These are phyloP conservation scores for Linaria vulgaris DNA, from an alignment of 257 asterid species.

Conservation along the genomic window DNA sequence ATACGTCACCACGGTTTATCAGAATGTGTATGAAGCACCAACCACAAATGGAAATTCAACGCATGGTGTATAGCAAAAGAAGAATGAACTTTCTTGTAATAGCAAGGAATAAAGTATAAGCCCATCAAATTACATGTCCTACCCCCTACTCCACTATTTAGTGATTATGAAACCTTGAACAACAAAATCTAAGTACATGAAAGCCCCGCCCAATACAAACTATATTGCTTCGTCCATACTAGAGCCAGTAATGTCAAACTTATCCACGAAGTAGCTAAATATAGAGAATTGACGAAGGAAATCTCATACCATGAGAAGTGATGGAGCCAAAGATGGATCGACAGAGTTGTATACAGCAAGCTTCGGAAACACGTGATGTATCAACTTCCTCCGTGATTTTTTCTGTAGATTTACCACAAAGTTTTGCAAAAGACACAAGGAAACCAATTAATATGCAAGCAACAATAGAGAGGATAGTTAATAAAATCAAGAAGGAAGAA, in stretches of 20 bases:
- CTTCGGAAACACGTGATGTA: constrained; percentile 94
- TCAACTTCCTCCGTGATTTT: constrained; percentile 93
- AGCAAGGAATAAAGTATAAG: no score
- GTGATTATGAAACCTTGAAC: no score
- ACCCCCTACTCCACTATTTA: no score
- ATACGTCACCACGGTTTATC: no score
- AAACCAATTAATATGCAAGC: constrained; percentile 1
- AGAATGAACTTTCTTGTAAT: no score
- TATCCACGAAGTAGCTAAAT: no score
- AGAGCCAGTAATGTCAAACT: no score
- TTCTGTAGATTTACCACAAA: constrained; percentile 50
- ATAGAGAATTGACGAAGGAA: constrained; percentile 13
- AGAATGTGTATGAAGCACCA: no score
- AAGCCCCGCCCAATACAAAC: constrained; percentile 12
- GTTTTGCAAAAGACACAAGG: constrained; percentile 19
- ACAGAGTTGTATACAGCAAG: constrained; percentile 99
- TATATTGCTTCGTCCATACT: no score
- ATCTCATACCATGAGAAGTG: constrained; percentile 84
- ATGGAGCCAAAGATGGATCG: constrained; percentile 98
- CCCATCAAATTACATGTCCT: no score
- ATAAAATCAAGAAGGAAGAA: constrained; percentile 17
- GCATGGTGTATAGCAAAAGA: no score
- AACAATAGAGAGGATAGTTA: constrained; percentile 13
- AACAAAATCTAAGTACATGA: constrained; percentile 5
- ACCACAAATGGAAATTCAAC: no score